These are phyloP conservation scores for Rutstroemia sydowiana DNA, from an alignment of 2,329 filamentous ascomycete species.

Conservation along the genomic window DNA sequence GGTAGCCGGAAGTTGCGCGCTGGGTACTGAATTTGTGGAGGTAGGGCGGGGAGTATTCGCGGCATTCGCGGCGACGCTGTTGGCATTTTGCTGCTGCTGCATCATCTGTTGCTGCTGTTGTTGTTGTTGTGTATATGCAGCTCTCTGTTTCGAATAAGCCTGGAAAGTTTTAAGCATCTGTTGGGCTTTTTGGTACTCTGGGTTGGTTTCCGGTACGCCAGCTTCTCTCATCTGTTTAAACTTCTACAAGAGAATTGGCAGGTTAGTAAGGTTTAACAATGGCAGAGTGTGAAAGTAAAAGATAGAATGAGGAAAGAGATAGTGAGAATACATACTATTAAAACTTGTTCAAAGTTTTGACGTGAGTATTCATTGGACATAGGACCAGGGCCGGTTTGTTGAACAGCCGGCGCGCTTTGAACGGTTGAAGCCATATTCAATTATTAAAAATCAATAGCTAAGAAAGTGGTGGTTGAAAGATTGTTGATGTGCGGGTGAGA, in stretches of 20 bases:
- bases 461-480: conserved; percentile 10
- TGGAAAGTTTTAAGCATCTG: conserved; percentile 68
- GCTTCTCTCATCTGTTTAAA: conserved; percentile 82
- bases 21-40: conserved; percentile 25
- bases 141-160: conserved; percentile 40
- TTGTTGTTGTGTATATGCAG: conserved; percentile 24
- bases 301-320: too few species aligned
- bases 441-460: conserved; percentile 2
- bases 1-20: conserved; percentile 18
- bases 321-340: conserved; percentile 39
- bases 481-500: conserved; percentile 16
- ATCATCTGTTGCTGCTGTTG: conserved; percentile 38
- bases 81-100: conserved; percentile 46
- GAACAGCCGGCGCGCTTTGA: conserved; percentile 62
- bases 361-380: conserved; percentile 53
- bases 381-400: conserved; percentile 51
- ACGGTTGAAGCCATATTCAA: conserved; percentile 66
- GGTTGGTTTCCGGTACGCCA: conserved; percentile 74
- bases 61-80: conserved; percentile 49
- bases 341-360: conserved; percentile 67
- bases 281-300: too few species aligned
- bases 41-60: conserved; percentile 43
- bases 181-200: conserved; percentile 78
- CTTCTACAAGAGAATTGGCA: conserved; percentile 52
- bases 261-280: conserved; percentile 1